Conservation (phyloP, 2,329 filamentous ascomycete species). For the Ophiognomonia clavigignenti-juglandacearum region DNA sequence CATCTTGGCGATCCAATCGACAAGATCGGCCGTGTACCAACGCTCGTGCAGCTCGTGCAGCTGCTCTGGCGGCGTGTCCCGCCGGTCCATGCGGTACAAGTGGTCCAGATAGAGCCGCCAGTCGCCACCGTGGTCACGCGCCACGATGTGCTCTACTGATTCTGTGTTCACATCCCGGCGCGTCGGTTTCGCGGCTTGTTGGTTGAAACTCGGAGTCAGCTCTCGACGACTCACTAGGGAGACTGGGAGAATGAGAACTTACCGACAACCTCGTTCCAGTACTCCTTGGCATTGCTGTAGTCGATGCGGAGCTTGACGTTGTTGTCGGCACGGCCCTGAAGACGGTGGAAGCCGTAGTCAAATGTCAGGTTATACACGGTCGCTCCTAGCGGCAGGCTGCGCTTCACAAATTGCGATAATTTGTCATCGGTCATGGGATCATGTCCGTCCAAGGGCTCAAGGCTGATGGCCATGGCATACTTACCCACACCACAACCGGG, state of each 20-base stretch:
- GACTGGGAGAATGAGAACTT: too few species aligned
- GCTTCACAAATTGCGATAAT: too few species aligned
- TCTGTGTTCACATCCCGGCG: too few species aligned
- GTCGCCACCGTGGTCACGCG: not conserved
- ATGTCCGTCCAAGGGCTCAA: constrained; percentile 21
- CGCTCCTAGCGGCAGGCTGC: constrained; percentile 19
- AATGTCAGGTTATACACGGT: constrained; percentile 33
- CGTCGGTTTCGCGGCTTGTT: too few species aligned
- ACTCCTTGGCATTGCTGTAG: constrained; percentile 31
- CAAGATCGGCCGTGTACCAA: not conserved
- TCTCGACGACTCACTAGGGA: too few species aligned
- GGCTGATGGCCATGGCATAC: constrained; percentile 32
- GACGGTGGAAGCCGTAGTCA: constrained; percentile 32
- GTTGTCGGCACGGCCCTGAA: constrained; percentile 26
- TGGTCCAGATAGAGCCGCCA: not conserved
- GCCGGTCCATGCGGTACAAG: not conserved
- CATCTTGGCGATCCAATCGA: too few species aligned
- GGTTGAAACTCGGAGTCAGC: too few species aligned
- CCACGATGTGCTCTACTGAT: too few species aligned
- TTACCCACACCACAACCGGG: constrained; percentile 31
- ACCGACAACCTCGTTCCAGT: constrained; percentile 31
- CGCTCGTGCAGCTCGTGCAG: not conserved
- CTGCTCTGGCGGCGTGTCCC: not conserved
- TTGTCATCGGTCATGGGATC: too few species aligned
- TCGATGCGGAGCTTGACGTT: constrained; percentile 35